Evolutionary conservation across 1,139 yeast genomes (phyloP).

Genomic region (Barnettozyma hawaiiensis): DNA sequence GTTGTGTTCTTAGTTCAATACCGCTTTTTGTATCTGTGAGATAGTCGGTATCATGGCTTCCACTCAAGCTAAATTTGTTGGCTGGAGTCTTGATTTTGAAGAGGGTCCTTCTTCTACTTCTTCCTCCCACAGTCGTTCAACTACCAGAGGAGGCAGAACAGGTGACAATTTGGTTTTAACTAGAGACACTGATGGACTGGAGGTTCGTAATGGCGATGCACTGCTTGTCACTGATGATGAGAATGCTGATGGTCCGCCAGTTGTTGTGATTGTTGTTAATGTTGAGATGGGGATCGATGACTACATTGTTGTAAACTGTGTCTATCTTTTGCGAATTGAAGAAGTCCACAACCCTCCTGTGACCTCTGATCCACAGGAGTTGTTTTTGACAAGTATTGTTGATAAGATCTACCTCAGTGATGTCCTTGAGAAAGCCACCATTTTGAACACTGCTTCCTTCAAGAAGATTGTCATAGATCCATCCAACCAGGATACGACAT

Average conservation of each 20-base stretch:
- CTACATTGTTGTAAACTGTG: slow-evolving; percentile 15
- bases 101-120: slow-evolving; percentile 3
- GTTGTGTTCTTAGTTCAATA: not conserved
- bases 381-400: slow-evolving; percentile 20
- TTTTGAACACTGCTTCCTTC: slow-evolving; percentile 17
- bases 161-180: slow-evolving; percentile 14
- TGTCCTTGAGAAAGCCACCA: slow-evolving; percentile 18
- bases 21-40: not conserved
- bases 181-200: slow-evolving; percentile 23
- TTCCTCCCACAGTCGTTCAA: not conserved
- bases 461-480: slow-evolving; percentile 17
- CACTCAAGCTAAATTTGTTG: slow-evolving; percentile 16
- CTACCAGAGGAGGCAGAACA: slow-evolving; percentile 13
- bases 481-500: slow-evolving; percentile 19
- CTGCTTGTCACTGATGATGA: slow-evolving; percentile 14
- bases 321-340: slow-evolving; percentile 12
- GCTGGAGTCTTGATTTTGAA: slow-evolving; percentile 20
- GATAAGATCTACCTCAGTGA: slow-evolving; percentile 13
- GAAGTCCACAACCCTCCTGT: slow-evolving; percentile 18
- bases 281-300: slow-evolving; percentile 20
- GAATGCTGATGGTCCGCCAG: slow-evolving; percentile 12
- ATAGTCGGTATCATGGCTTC: slow-evolving; percentile 19
- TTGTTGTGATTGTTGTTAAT: slow-evolving; percentile 16
- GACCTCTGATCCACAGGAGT: slow-evolving; percentile 15
- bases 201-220: slow-evolving; percentile 19